Evolutionary conservation across 306 rosid genomes (phyloP).

Genomic region (Dalbergia cochinchinensis): DNA sequence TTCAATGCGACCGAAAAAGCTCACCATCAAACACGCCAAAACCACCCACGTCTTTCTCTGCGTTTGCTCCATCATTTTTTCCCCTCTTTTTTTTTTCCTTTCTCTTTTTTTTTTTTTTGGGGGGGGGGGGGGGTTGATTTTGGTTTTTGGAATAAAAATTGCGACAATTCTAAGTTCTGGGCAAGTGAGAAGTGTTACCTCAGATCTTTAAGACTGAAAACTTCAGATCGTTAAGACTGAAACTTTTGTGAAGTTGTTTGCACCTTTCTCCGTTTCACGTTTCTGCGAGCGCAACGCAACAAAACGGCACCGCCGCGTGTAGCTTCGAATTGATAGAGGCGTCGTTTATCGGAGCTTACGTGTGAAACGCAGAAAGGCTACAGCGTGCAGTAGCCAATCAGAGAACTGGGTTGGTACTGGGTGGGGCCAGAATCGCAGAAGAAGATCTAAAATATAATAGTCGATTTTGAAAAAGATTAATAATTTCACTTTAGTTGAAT

Average conservation of each 20-base stretch:
- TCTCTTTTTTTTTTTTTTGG: not conserved
- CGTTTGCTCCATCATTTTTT: conserved; percentile 59
- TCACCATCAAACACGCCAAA: conserved; percentile 57
- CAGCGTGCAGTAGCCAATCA: conserved; percentile 56
- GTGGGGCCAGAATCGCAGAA: not conserved
- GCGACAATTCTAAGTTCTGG: not conserved
- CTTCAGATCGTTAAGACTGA: conserved; percentile 37
- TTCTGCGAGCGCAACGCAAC: not conserved
- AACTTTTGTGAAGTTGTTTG: not conserved
- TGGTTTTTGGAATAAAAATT: not conserved
- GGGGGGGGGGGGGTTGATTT: too few relatives aligned
- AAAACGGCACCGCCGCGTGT: conserved; percentile 27
- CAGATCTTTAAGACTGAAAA: conserved; percentile 37
- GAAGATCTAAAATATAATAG: not conserved
- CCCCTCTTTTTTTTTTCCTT: not conserved
- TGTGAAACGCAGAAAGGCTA: conserved; percentile 29
- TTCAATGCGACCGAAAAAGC: conserved; percentile 62
- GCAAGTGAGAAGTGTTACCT: conserved; percentile 8
- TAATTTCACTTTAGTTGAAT: too few relatives aligned
- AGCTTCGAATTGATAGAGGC: not conserved
- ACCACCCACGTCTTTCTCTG: conserved; percentile 44
- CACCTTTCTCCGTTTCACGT: conserved; percentile 19
- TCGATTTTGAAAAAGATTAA: too few relatives aligned
- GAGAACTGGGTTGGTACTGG: not conserved
- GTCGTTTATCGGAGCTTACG: conserved; percentile 44